Conservation (phyloP, 345 rosid genomes). For the Euphorbia lathyris region DNA sequence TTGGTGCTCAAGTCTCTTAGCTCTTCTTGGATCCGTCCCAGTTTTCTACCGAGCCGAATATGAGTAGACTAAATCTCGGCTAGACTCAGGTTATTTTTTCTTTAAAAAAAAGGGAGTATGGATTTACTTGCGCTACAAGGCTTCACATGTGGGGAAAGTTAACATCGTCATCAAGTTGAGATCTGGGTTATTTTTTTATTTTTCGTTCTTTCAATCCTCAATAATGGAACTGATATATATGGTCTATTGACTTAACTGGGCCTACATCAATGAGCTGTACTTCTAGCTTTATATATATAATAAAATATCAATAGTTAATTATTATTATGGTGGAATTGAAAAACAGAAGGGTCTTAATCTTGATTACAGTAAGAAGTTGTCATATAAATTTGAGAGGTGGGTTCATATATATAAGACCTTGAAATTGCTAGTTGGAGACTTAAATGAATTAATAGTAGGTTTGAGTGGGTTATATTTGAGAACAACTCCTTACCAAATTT, state of each 20-base stretch:
- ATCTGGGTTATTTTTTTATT: neutral
- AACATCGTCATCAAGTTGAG: neutral
- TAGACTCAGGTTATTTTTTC: too few species aligned
- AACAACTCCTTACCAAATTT: slow-evolving; percentile 10
- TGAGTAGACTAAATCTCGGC: too few species aligned
- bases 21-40: too few species aligned
- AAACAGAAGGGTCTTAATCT: neutral
- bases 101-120: too few species aligned
- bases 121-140: too few species aligned
- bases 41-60: too few species aligned
- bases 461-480: slow-evolving; percentile 34
- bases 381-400: neutral
- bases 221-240: neutral
- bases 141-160: too few species aligned
- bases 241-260: slow-evolving; percentile 1
- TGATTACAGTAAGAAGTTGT: neutral
- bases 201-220: neutral
- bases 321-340: neutral
- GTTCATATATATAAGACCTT: neutral
- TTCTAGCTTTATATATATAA: neutral
- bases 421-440: neutral
- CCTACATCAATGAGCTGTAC: neutral
- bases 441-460: neutral
- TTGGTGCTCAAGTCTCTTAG: too few species aligned
- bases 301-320: too few species aligned